Evolutionary conservation across 2,329 filamentous ascomycete genomes (phyloP).

Genomic region (Penicillium sp.): DNA sequence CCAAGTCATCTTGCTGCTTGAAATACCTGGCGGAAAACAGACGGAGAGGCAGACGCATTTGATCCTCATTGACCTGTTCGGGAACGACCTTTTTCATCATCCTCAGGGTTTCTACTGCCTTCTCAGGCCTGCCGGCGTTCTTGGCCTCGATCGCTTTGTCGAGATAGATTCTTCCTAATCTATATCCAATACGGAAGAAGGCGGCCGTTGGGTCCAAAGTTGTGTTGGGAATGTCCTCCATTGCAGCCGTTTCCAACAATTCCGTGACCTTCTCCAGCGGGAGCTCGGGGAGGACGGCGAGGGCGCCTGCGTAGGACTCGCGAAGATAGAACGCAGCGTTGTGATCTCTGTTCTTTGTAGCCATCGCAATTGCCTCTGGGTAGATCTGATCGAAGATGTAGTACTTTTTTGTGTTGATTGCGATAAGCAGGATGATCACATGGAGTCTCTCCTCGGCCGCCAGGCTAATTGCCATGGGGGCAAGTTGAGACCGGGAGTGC

Average conservation of each 20-base stretch:
- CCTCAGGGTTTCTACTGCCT: constrained; percentile 2
- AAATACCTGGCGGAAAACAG: constrained; percentile 24
- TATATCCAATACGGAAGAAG: constrained; percentile 5
- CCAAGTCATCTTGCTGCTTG: constrained; percentile 18
- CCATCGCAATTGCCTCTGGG: not conserved
- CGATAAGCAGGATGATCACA: not conserved
- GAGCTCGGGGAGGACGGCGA: not conserved
- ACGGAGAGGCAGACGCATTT: constrained; percentile 14
- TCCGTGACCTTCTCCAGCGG: not conserved
- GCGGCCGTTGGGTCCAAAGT: not conserved
- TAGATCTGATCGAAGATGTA: not conserved
- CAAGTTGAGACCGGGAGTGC: not conserved
- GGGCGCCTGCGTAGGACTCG: not conserved
- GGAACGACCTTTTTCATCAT: constrained; percentile 15
- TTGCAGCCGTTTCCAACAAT: not conserved
- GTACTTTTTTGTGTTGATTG: not conserved
- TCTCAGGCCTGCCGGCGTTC: constrained; percentile 5
- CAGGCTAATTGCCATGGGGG: not conserved
- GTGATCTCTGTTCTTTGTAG: not conserved
- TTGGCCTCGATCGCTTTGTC: constrained; percentile 6
- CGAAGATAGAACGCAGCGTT: not conserved
- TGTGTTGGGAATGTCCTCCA: not conserved
- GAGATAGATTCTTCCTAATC: constrained; percentile 14
- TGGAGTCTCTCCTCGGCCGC: not conserved
- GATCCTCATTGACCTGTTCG: constrained; percentile 13